These are phyloP conservation scores for Asterochloris sp. DNA, from an alignment of 139 green algal species.

Conservation along the genomic window DNA sequence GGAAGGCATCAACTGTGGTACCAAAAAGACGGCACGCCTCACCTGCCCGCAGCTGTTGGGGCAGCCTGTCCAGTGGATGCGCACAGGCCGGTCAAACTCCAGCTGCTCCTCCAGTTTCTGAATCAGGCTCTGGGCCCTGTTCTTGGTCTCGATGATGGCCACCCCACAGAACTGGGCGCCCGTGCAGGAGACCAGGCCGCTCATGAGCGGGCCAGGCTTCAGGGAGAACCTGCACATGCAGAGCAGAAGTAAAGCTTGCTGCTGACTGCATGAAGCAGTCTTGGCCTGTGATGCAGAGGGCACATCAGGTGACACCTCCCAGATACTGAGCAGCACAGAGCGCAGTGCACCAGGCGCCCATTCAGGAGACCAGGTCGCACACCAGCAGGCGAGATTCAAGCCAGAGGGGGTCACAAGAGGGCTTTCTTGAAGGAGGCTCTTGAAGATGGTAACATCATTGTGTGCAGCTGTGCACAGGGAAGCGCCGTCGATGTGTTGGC, in stretches of 20 bases:
- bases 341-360: no score
- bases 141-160: constrained; percentile 96
- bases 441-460: no score
- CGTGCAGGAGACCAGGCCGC: constrained; percentile 80
- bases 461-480: no score
- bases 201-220: constrained; percentile 26
- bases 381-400: no score
- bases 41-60: constrained; percentile 97
- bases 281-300: constrained; percentile 30
- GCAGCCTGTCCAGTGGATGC: constrained; percentile 98
- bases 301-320: no score
- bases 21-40: neutral
- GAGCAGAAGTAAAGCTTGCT: neutral
- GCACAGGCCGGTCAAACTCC: constrained; percentile 70
- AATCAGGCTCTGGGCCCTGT: constrained; percentile 64
- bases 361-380: no score
- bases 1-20: neutral
- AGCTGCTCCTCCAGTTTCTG: constrained; percentile 82
- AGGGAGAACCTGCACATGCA: constrained; percentile 20
- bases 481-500: no score
- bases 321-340: no score
- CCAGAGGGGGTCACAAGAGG: no score
- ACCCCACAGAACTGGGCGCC: constrained; percentile 95
- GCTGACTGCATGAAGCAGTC: constrained; percentile 17
- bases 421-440: no score